Evolutionary conservation across 805 yeast genomes (phyloP).

Genomic region (Saccharomycopsis fodiens): DNA sequence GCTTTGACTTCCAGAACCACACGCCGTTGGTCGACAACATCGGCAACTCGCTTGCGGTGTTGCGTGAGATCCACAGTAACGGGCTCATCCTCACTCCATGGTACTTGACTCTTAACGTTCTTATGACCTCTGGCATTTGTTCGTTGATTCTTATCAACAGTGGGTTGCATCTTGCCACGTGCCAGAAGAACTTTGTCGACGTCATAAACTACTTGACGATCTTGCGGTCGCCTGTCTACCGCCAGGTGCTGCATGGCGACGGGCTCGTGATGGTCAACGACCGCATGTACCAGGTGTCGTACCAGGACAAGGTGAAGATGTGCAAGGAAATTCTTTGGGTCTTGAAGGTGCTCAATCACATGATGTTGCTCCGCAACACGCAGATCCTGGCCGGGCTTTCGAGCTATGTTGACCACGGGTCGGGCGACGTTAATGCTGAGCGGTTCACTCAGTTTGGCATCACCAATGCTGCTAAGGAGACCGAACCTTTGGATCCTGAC

Average conservation of each 20-base stretch:
- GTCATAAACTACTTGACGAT: slow-evolving; percentile 24
- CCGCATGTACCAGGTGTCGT: slow-evolving; percentile 4
- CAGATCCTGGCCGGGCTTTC: slow-evolving; percentile 33
- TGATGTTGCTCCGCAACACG: slow-evolving; percentile 38
- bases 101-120: slow-evolving; percentile 40
- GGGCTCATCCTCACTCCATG: slow-evolving; percentile 38
- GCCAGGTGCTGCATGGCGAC: slow-evolving; percentile 9
- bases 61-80: slow-evolving; percentile 27
- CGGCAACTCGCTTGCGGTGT: slow-evolving; percentile 27
- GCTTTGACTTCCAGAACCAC: slow-evolving; percentile 1
- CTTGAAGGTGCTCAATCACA: slow-evolving; percentile 45
- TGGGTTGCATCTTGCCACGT: slow-evolving; percentile 31
- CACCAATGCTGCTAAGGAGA: background rate
- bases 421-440: slow-evolving; percentile 41
- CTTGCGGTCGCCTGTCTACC: slow-evolving; percentile 28
- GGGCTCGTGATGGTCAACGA: slow-evolving; percentile 5
- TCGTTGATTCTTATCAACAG: slow-evolving; percentile 36
- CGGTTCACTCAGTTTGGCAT: slow-evolving; percentile 41
- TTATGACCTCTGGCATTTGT: slow-evolving; percentile 38
- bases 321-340: slow-evolving; percentile 58
- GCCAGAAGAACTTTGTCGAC: slow-evolving; percentile 29
- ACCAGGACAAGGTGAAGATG: slow-evolving; percentile 31
- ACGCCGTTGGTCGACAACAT: slow-evolving; percentile 28
- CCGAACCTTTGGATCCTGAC: background rate
- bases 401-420: slow-evolving; percentile 43